phyloP scores from a whole-genome alignment of 306 rosid species.

The Trifolium subterraneum region DNA sequence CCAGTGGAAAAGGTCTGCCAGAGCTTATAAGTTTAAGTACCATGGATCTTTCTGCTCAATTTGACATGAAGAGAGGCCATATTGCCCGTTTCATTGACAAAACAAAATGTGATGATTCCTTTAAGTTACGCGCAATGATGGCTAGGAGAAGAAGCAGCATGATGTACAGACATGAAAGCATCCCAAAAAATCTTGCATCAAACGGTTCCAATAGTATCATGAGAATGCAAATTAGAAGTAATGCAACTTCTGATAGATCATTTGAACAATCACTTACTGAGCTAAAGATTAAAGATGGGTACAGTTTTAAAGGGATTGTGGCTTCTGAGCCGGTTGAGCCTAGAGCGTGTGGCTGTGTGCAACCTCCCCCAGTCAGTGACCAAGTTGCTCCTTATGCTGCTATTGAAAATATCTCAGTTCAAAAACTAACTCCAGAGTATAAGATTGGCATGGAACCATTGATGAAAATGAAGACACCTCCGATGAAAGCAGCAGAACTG shows the following conservation, averaged over 20 bases:
- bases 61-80: constrained; percentile 86
- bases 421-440: constrained; percentile 50
- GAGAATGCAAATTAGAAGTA: constrained; percentile 44
- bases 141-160: constrained; percentile 47
- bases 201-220: constrained; percentile 45
- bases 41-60: constrained; percentile 59
- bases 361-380: constrained; percentile 61
- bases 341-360: constrained; percentile 76
- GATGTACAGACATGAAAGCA: constrained; percentile 48
- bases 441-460: constrained; percentile 78
- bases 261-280: constrained; percentile 59
- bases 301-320: constrained; percentile 44
- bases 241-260: constrained; percentile 45
- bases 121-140: constrained; percentile 40
- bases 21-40: constrained; percentile 61
- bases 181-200: constrained; percentile 48
- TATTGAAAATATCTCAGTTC: constrained; percentile 43
- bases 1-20: constrained; percentile 54
- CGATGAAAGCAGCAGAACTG: constrained; percentile 73
- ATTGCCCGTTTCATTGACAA: constrained; percentile 70
- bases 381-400: constrained; percentile 29
- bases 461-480: constrained; percentile 44
- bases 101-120: constrained; percentile 50
- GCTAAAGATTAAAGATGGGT: constrained; percentile 68
- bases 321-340: constrained; percentile 49